Conservation (phyloP, 108 stramenopile species). For the Nannochloropsis granulata region DNA sequence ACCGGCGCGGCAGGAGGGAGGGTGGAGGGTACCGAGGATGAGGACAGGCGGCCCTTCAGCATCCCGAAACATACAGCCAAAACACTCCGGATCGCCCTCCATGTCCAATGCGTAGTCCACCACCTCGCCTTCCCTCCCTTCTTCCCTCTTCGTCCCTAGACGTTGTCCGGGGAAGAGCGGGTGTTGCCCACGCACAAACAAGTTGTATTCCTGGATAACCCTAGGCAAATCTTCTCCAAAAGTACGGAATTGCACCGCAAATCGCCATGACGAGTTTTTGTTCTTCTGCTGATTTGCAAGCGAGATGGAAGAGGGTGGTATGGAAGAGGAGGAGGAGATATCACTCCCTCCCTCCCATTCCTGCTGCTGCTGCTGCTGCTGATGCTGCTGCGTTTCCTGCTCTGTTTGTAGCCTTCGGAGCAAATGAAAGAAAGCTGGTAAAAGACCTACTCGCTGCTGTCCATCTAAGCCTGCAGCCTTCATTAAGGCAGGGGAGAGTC, state of each 20-base stretch:
- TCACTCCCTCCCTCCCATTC: no score
- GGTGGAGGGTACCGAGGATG: not conserved
- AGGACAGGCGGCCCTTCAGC: not conserved
- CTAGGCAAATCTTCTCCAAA: constrained; percentile 5
- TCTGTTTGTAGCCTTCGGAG: no score
- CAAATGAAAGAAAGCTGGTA: no score
- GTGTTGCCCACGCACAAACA: constrained; percentile 10
- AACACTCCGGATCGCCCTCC: not conserved
- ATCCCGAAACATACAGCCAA: not conserved
- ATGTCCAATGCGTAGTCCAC: not conserved
- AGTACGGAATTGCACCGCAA: constrained; percentile 12
- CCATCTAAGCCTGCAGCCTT: no score
- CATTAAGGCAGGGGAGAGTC: no score
- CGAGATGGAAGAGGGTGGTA: no score
- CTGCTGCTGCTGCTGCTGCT: no score
- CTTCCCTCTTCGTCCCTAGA: not conserved
- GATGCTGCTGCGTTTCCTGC: no score
- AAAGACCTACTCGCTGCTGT: no score
- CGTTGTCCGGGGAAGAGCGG: constrained; percentile 6
- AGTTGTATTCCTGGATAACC: constrained; percentile 7
- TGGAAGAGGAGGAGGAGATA: no score
- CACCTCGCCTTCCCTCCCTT: constrained; percentile 1
- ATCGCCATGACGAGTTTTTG: not conserved
- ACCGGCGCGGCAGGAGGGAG: not conserved
- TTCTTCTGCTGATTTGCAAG: no score